A percentile compares a stretch with the other conserved stretches of the same genome.
Conservation (phyloP, 345 rosid genomes). For the Excoecaria agallocha region DNA sequence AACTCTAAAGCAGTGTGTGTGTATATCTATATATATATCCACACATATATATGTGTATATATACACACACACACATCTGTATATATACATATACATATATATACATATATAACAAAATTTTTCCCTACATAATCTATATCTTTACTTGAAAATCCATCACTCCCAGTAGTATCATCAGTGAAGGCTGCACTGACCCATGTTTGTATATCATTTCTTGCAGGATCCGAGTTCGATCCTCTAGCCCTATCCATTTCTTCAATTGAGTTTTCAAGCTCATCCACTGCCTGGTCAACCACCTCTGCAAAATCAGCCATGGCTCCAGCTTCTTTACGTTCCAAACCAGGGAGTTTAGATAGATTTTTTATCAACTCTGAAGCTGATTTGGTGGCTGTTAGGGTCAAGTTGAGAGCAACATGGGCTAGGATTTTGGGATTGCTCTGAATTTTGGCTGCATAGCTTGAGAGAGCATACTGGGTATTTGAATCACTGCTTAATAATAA, state of each 20-base stretch:
- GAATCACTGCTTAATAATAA: neutral
- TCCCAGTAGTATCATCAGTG: constrained; percentile 45
- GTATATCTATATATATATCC: no score
- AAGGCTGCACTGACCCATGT: constrained; percentile 64
- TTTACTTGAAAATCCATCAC: constrained; percentile 41
- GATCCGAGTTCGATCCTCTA: constrained; percentile 21
- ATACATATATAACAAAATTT: constrained; percentile 22
- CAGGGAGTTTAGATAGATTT: constrained; percentile 24
- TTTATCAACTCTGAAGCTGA: constrained; percentile 20
- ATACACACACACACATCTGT: no score
- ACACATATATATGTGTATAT: no score
- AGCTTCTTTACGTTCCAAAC: constrained; percentile 27
- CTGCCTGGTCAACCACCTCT: constrained; percentile 32
- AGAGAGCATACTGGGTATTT: constrained; percentile 20
- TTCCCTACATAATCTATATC: constrained; percentile 22
- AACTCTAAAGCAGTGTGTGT: no score
- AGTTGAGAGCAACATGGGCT: constrained; percentile 38
- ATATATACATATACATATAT: no score
- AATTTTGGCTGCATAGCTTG: constrained; percentile 23
- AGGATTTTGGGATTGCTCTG: constrained; percentile 26
- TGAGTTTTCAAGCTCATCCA: constrained; percentile 35
- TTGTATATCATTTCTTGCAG: constrained; percentile 42
- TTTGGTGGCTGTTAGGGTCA: constrained; percentile 34
- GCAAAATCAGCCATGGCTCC: constrained; percentile 41
- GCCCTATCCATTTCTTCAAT: constrained; percentile 28